These are phyloP conservation scores for Abrus pulchellus DNA, from an alignment of 306 rosid genomes.

Conservation along the genomic window DNA sequence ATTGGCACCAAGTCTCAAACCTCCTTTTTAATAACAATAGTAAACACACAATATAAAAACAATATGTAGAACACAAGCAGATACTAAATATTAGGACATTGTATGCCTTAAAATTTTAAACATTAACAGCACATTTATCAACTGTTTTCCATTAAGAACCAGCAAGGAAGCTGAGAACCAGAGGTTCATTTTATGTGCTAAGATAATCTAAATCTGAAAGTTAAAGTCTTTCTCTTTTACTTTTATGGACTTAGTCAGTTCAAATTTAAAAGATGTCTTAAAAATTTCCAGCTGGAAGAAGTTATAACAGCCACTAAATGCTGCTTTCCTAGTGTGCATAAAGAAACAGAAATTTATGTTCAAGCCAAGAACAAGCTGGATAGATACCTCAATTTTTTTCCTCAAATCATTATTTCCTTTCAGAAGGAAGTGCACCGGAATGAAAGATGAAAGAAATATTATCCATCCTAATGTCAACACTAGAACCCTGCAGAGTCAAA, in stretches of 20 bases:
- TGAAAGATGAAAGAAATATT: slow-evolving; percentile 74
- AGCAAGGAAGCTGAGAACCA: slow-evolving; percentile 10
- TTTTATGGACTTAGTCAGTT: slow-evolving; percentile 15
- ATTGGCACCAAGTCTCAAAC: not conserved
- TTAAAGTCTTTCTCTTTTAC: not conserved
- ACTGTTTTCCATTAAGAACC: not conserved
- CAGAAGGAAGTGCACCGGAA: slow-evolving; percentile 71
- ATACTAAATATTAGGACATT: slow-evolving; percentile 5
- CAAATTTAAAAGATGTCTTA: slow-evolving; percentile 13
- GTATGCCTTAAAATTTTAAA: not conserved
- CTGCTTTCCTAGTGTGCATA: slow-evolving; percentile 12
- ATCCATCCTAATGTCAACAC: slow-evolving; percentile 85
- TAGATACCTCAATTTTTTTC: slow-evolving; percentile 71
- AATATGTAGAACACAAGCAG: not conserved
- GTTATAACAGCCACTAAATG: not conserved
- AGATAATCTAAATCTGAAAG: no score
- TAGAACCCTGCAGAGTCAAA: slow-evolving; percentile 63
- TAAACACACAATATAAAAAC: not conserved
- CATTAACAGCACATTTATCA: not conserved
- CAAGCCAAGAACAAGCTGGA: slow-evolving; percentile 25
- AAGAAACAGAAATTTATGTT: slow-evolving; percentile 13
- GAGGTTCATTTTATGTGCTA: not conserved
- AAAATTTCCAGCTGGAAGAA: not conserved
- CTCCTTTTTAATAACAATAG: not conserved
- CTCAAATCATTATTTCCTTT: slow-evolving; percentile 73